Base-by-base conservation (phyloP, 169 alveolate genomes). In the Babesia ovis region DNA sequence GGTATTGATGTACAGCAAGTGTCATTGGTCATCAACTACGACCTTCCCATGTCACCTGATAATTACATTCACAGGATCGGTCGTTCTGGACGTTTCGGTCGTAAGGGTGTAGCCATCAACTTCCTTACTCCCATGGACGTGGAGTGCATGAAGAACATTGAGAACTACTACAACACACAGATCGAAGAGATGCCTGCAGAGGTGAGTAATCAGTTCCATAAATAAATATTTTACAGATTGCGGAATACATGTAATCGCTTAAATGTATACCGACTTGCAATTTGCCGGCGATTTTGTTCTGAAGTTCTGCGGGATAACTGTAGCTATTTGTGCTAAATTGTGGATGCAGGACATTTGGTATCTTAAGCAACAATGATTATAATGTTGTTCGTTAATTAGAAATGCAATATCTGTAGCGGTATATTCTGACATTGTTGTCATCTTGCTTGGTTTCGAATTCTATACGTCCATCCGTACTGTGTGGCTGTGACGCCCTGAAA, bases 71-170 rank as follows among this genome's bases (percentile, higher is more conserved):
- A 98, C 85, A 94, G 99, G 62, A 98, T 98, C 72, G 99, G 99
- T 35, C 94, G 99, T 59, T 94, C 98, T 56, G 99, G 99, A 6
- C 96, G 99, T 83, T 98, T 97, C 86, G 99, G 99, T 37, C 94
- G 99, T 62, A 97, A 97, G 85, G 99, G 99, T 35, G 99, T 98
- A 31, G 99, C 99, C 20, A 97, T 98, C 83, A 98, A 97, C 93
- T 97, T 98, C 77, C 99, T 97, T 45, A 94, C 97, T 9, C 93
- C 93, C 72, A 91, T 90, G 74, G 99, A 98, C 72, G 96, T 96
- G 77, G 94, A 95, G 69, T 89, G 91, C 79, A 83, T 98, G 71
- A 95, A 95, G 85, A 98, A 97, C 71, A 93, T 97, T 34, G 99
- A 98, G 84, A 95, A 92, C 85, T 97, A 96, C 92, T 98, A 96